Evolutionary conservation across 2,329 filamentous ascomycete genomes (phyloP).

Genomic region (Fusarium cyanostomum): DNA sequence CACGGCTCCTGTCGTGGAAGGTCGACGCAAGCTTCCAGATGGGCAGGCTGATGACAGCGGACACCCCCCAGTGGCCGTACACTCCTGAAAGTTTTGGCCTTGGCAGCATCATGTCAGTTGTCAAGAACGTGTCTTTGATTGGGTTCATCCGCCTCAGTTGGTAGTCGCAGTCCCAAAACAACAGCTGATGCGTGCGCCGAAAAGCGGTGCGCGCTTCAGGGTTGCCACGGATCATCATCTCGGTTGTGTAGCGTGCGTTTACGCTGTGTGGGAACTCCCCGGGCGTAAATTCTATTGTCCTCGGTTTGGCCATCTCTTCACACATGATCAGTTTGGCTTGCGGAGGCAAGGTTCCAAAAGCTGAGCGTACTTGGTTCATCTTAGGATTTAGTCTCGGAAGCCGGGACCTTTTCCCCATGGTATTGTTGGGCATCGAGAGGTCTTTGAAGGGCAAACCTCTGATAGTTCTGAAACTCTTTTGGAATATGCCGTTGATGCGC

Average conservation of each 20-base stretch:
- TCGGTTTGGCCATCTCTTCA: not conserved
- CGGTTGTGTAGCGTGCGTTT: not conserved
- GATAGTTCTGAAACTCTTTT: not conserved
- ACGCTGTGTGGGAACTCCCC: not conserved
- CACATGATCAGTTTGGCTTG: not conserved
- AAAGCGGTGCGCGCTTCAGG: not conserved
- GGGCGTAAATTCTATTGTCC: slow-evolving; percentile 1
- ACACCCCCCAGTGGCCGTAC: not conserved
- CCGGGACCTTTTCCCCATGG: not conserved
- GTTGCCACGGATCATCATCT: not conserved
- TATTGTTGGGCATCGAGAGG: not conserved
- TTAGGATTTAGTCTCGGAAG: not conserved
- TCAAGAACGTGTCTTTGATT: slow-evolving; percentile 16
- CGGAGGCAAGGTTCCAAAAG: too few relatives aligned
- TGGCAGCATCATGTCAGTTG: slow-evolving; percentile 12
- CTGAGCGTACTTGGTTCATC: not conserved
- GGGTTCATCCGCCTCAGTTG: slow-evolving; percentile 5
- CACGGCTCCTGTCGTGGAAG: not conserved
- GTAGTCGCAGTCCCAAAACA: not conserved
- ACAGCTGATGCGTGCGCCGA: not conserved
- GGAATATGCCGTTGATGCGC: not conserved
- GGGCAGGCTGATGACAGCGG: not conserved
- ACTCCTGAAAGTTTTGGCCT: not conserved
- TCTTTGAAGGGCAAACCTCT: not conserved
- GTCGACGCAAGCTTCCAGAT: slow-evolving; percentile 9